Conservation (phyloP, 139 green algal species). For the Chlamydomonas sphaeroides region DNA sequence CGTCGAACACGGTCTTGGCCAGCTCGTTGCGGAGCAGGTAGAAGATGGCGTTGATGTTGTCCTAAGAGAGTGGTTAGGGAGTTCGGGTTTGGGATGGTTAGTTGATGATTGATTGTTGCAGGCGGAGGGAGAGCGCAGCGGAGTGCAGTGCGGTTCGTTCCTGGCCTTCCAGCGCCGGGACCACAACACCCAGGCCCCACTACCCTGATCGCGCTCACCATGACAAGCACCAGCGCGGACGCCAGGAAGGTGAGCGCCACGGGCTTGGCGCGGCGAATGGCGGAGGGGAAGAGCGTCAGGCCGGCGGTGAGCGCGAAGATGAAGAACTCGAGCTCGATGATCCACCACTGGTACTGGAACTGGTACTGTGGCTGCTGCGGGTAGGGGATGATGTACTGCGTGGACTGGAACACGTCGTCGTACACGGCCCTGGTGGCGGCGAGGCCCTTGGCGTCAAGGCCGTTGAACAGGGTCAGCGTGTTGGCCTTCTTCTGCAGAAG, state of each 20-base stretch:
- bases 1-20: conserved; percentile 8
- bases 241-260: conserved; percentile 44
- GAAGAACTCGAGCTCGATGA: conserved; percentile 50
- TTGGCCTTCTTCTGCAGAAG: conserved; percentile 43
- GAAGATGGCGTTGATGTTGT: no score
- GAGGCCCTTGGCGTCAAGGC: neutral
- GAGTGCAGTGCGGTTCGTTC: no score
- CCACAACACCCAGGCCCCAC: no score
- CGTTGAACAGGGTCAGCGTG: conserved; percentile 9
- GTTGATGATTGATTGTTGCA: no score
- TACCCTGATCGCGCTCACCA: no score
- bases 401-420: conserved; percentile 28
- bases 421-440: neutral
- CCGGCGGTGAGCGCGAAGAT: conserved; percentile 22
- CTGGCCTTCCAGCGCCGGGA: no score
- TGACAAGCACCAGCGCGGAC: conserved; percentile 26
- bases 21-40: conserved; percentile 22
- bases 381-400: conserved; percentile 47
- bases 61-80: no score
- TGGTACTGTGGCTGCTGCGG: conserved; percentile 38
- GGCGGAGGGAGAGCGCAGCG: no score
- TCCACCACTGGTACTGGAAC: conserved; percentile 52
- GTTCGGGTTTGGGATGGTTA: no score
- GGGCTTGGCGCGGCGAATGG: conserved; percentile 28
- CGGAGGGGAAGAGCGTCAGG: conserved; percentile 32